Base-by-base conservation (phyloP, 2,329 filamentous ascomycete genomes). In the Periglandula ipomoeae region DNA sequence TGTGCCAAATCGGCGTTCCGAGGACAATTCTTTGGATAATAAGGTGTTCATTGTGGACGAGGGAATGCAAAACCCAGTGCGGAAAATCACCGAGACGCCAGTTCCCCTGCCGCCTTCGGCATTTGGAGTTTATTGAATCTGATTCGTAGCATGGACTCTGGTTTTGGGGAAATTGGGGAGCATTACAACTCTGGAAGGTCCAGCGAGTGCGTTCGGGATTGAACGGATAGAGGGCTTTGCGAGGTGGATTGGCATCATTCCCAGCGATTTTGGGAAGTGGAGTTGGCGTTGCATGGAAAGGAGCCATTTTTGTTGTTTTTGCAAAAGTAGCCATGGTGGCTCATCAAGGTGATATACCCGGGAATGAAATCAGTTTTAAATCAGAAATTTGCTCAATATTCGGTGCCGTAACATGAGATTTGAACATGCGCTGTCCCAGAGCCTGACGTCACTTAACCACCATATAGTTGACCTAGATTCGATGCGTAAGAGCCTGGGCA, bases 31-130 rank as follows among this genome's bases (percentile, higher is more conserved):
- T 32, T 17, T 47, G 34, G 34, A 50, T n/a, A 30, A 40, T 24
- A 11, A 64, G 34, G 58, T 59, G 0, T 64, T 66, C 48, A 58
- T 44, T n/a, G 42, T 49, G 17, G 49, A 46, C 6, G 40, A 45
- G 10, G n/a, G 26, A 39, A 24, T 20, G 13, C 13, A 32, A 26
- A 17, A 15, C 2, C 20, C 20, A 15, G 4, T 5, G 11, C 8
- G 30, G 11, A 26, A 19, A 17, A 15, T 7, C 8, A 27, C 23
- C 13, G 39, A 42, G 15, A 38, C 48, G 6, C 38, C 46, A 2
- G 30, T 44, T 7, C 34, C 44, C 5, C n/a, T 44, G n/a, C 32
- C 41, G 11, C 38, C 37, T 7, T n/a, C 17, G 44, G 17, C 27
- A 23, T 38, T 44, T 27, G 30, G 27, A 11, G 37, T 13, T 5